Conservation (phyloP, 116 monocot genomes). For the Zostera marina region DNA sequence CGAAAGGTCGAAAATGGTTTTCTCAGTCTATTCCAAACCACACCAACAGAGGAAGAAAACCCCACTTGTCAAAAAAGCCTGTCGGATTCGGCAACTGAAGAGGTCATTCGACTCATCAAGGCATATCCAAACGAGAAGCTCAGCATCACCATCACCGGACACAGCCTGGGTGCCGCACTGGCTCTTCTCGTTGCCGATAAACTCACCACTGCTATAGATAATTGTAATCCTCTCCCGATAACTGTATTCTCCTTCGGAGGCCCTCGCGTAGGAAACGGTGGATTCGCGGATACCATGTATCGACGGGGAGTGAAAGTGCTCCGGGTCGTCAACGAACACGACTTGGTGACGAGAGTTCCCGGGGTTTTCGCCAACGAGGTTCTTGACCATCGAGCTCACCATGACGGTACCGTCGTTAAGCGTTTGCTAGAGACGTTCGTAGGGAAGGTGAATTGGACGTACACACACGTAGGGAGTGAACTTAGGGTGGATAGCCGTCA, state of each 20-base stretch:
- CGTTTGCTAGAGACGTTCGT: background rate
- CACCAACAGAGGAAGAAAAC: background rate
- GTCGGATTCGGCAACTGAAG: slow-evolving; percentile 13
- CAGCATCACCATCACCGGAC: slow-evolving; percentile 62
- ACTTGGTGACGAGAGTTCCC: slow-evolving; percentile 45
- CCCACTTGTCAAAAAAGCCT: slow-evolving; percentile 16
- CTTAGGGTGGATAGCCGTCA: slow-evolving; percentile 33
- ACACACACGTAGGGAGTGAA: slow-evolving; percentile 56
- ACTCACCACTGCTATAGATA: slow-evolving; percentile 9
- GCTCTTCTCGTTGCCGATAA: slow-evolving; percentile 54
- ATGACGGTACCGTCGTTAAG: background rate
- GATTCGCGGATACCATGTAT: slow-evolving; percentile 25
- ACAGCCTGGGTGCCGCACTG: slow-evolving; percentile 71
- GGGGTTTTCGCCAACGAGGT: slow-evolving; percentile 1
- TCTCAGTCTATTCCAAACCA: slow-evolving; percentile 36
- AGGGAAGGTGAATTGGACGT: slow-evolving; percentile 10
- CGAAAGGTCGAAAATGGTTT: slow-evolving; percentile 48
- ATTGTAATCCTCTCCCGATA: slow-evolving; percentile 13
- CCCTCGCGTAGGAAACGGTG: slow-evolving; percentile 43
- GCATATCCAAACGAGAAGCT: slow-evolving; percentile 43
- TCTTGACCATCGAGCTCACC: background rate
- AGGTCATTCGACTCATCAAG: slow-evolving; percentile 24
- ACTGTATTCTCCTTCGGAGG: slow-evolving; percentile 69
- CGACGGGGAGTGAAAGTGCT: slow-evolving; percentile 34
- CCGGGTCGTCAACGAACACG: slow-evolving; percentile 53